Evolutionary conservation across 495 filamentous ascomycete genomes (phyloP).

Genomic region (Daldinia caldariorum): DNA sequence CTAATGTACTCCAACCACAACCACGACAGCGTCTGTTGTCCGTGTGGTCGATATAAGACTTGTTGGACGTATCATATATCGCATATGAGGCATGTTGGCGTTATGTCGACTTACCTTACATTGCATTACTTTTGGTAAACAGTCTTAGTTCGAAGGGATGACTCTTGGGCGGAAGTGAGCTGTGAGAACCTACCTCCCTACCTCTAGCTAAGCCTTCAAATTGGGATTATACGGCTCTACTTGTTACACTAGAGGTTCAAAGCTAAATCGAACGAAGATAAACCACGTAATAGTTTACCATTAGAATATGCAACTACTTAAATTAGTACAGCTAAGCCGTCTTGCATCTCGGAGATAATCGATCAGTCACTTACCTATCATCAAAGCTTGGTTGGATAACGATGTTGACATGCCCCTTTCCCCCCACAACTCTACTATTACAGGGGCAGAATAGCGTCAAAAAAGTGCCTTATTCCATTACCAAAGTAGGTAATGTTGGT

Average conservation of each 20-base stretch:
- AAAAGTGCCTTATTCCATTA: too few species aligned
- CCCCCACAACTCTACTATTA: slow-evolving; percentile 10
- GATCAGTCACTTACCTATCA: slow-evolving; percentile 8
- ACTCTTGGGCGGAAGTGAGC: not conserved
- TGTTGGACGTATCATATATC: slow-evolving; percentile 9
- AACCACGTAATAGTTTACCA: not conserved
- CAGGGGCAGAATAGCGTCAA: too few species aligned
- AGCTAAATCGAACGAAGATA: not conserved
- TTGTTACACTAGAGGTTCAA: not conserved
- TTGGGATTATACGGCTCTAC: not conserved
- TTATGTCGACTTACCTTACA: not conserved
- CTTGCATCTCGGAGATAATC: slow-evolving; percentile 15
- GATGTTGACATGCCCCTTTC: slow-evolving; percentile 3
- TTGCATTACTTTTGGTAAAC: not conserved
- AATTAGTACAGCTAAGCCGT: slow-evolving; percentile 4
- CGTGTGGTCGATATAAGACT: slow-evolving; percentile 23
- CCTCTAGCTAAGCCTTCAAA: too few species aligned
- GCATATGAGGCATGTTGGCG: not conserved
- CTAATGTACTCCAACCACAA: slow-evolving; percentile 5
- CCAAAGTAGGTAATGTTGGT: too few species aligned
- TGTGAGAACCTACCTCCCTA: too few species aligned
- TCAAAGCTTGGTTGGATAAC: slow-evolving; percentile 25
- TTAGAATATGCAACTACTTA: too few species aligned
- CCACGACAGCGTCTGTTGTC: not conserved
- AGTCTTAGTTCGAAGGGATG: not conserved